Conservation (phyloP, 2,329 filamentous ascomycete species). For the Ascochyta lentis region DNA sequence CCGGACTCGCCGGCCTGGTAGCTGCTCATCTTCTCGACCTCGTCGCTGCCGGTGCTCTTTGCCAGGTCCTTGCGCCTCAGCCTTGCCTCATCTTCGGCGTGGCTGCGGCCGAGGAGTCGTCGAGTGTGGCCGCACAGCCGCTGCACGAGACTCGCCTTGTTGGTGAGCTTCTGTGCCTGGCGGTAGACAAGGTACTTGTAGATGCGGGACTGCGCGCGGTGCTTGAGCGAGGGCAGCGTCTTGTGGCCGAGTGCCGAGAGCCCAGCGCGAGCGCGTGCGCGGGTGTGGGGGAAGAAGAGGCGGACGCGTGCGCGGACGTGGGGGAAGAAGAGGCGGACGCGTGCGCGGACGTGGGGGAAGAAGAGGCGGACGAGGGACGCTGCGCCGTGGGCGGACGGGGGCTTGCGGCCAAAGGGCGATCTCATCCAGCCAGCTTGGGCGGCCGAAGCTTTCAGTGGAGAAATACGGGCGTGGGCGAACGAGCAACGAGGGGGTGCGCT, state of each 20-base stretch:
- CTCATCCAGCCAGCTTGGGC: constrained; percentile 38
- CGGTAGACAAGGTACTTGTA: constrained; percentile 75
- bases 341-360: no score
- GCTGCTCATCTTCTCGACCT: constrained; percentile 32
- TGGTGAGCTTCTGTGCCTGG: constrained; percentile 53
- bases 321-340: constrained; percentile 72
- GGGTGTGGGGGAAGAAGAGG: constrained; percentile 72
- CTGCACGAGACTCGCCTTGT: constrained; percentile 38
- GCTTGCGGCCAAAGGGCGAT: constrained; percentile 40
- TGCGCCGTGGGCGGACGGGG: constrained; percentile 36
- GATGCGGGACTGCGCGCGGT: constrained; percentile 75
- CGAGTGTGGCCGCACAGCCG: constrained; percentile 44
- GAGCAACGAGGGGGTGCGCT: neutral
- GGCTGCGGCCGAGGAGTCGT: constrained; percentile 31
- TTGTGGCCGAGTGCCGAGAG: constrained; percentile 76
- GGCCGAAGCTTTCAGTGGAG: constrained; percentile 17
- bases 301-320: constrained; percentile 58
- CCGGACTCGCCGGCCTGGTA: constrained; percentile 64
- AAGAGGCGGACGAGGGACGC: constrained; percentile 66
- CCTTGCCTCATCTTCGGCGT: constrained; percentile 44
- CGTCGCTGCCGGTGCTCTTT: constrained; percentile 29
- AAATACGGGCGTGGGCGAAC: neutral
- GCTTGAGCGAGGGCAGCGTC: constrained; percentile 73
- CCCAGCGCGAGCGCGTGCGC: constrained; percentile 67
- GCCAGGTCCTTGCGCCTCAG: constrained; percentile 42